Percentiles rank a stretch among this genome's conserved stretches.
Conservation (phyloP, 352 stramenopile species). For the Pythium apleroticum region DNA sequence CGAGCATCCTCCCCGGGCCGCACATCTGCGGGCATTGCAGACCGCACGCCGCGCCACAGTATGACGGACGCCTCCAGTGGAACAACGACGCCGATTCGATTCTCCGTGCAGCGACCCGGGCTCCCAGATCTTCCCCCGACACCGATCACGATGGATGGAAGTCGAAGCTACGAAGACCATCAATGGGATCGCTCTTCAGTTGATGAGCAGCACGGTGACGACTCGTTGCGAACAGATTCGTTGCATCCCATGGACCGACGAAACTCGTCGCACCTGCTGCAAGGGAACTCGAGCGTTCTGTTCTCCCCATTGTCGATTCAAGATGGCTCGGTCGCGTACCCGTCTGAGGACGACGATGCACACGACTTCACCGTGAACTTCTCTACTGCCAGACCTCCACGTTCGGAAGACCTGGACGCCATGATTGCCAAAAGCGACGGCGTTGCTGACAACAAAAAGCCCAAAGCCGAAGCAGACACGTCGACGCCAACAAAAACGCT, state of each 20-base stretch:
- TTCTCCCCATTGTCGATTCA: constrained; percentile 27
- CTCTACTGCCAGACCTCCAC: neutral
- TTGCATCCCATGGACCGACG: constrained; percentile 12
- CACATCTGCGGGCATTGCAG: neutral
- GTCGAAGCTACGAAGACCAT: constrained; percentile 7
- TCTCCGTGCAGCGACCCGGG: neutral
- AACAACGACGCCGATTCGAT: neutral
- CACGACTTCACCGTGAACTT: neutral
- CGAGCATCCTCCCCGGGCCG: constrained; percentile 14
- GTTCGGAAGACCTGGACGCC: neutral
- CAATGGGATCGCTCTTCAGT: neutral
- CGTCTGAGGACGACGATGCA: constrained; percentile 23
- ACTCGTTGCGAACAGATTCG: neutral
- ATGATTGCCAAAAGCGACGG: neutral
- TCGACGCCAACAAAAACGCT: constrained; percentile 19
- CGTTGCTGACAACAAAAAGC: neutral
- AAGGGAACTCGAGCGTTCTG: constrained; percentile 16
- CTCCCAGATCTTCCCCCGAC: constrained; percentile 18
- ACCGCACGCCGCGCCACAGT: neutral
- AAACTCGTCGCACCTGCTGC: constrained; percentile 11
- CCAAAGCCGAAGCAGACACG: neutral
- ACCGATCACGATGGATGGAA: constrained; percentile 15
- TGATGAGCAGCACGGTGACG: neutral
- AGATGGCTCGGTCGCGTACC: constrained; percentile 19
- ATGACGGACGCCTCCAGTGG: neutral